Conservation (phyloP, 768 basidiomycete genomes). For the Hypsizygus marmoreus region DNA sequence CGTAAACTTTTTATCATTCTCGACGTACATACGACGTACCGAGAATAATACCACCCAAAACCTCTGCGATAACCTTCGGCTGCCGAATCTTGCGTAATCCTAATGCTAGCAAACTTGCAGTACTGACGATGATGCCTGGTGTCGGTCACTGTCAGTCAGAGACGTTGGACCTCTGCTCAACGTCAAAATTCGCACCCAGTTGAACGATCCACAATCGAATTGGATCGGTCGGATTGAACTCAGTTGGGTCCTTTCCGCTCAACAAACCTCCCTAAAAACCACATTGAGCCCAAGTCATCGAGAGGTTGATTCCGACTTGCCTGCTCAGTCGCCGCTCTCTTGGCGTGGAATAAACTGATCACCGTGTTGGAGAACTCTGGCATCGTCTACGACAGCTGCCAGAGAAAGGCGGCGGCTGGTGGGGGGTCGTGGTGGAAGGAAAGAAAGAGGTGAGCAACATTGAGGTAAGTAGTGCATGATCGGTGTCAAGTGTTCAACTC, state of each 20-base stretch:
- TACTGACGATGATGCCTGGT: conserved; percentile 79
- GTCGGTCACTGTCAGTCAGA: background rate
- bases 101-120: conserved; percentile 75
- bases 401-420: too few species aligned
- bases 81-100: conserved; percentile 75
- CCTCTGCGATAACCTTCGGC: conserved; percentile 82
- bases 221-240: conserved; percentile 67
- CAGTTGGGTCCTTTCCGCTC: conserved; percentile 71
- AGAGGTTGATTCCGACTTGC: conserved; percentile 18
- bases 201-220: conserved; percentile 78
- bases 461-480: too few species aligned
- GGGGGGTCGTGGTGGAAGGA: background rate
- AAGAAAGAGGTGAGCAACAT: background rate
- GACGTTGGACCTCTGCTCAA: background rate
- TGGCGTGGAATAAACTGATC: conserved; percentile 35
- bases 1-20: conserved; percentile 5
- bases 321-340: conserved; percentile 42
- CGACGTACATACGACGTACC: conserved; percentile 61
- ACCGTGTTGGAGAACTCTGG: conserved; percentile 40
- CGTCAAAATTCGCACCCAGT: conserved; percentile 53
- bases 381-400: conserved; percentile 24
- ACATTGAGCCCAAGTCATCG: background rate
- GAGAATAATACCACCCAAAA: conserved; percentile 87
- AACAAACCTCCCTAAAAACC: conserved; percentile 67
- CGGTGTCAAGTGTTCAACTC: too few species aligned